A percentile compares a stretch with the other conserved stretches of the same genome.
Conservation (phyloP, 1,284 basidiomycete species). For the Fomitopsis betulina region DNA sequence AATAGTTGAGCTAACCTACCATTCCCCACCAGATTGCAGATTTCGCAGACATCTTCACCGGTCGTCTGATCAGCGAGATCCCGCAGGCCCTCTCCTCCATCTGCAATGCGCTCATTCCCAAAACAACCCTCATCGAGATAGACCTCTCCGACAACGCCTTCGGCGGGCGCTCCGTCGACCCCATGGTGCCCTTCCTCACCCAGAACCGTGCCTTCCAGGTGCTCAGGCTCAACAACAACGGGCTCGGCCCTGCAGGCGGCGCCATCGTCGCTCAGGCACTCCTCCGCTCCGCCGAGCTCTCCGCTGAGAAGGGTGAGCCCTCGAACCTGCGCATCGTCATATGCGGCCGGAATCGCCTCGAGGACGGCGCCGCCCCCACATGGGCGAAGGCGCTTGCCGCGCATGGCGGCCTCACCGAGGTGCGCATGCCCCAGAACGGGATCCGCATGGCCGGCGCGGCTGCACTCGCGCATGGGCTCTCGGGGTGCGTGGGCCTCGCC, state of each 20-base stretch:
- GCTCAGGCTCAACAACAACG: constrained; percentile 95
- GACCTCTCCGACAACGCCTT: constrained; percentile 97
- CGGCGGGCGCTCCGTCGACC: constrained; percentile 92
- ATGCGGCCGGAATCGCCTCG: constrained; percentile 93
- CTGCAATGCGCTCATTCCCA: constrained; percentile 82
- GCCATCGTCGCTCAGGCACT: constrained; percentile 84
- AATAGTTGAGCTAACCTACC: constrained; percentile 1
- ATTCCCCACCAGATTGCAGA: constrained; percentile 71
- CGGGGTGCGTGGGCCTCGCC: constrained; percentile 65
- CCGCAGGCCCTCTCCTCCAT: constrained; percentile 86
- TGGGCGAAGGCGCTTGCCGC: constrained; percentile 90
- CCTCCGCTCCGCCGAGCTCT: constrained; percentile 69
- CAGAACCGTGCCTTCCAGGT: constrained; percentile 77
- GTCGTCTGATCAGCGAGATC: constrained; percentile 94
- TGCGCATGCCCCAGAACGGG: constrained; percentile 95
- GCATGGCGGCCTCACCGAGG: constrained; percentile 79
- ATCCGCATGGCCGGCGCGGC: constrained; percentile 93
- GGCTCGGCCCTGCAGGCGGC: constrained; percentile 92
- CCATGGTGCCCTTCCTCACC: constrained; percentile 87
- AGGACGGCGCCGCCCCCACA: constrained; percentile 80
- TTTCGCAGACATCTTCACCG: constrained; percentile 98
- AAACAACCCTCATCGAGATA: constrained; percentile 80
- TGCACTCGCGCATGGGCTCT: constrained; percentile 75
- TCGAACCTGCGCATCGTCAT: constrained; percentile 80
- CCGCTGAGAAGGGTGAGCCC: constrained; percentile 59